Conservation (phyloP, 306 rosid species). For the Gastrolobium villosum region DNA sequence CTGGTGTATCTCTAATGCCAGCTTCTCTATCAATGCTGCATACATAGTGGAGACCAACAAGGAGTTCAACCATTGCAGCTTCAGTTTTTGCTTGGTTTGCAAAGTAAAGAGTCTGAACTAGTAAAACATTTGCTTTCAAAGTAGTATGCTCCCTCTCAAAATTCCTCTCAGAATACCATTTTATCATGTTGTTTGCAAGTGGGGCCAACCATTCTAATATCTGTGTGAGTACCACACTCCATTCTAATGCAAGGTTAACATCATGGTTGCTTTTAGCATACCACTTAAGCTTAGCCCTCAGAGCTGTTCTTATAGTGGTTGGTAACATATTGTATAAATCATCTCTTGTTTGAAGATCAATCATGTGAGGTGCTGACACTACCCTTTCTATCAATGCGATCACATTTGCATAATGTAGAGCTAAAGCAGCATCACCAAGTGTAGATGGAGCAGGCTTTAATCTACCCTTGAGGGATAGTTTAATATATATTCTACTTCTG, state of each 20-base stretch:
- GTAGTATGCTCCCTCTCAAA: slow-evolving; percentile 66
- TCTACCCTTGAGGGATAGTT: slow-evolving; percentile 54
- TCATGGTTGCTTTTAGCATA: slow-evolving; percentile 49
- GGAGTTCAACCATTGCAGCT: slow-evolving; percentile 79
- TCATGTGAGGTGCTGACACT: slow-evolving; percentile 57
- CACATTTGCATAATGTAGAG: slow-evolving; percentile 82
- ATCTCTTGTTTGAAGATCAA: slow-evolving; percentile 64
- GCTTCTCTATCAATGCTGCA: slow-evolving; percentile 48
- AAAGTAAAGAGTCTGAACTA: slow-evolving; percentile 83
- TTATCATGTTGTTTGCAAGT: slow-evolving; percentile 77
- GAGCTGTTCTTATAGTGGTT: slow-evolving; percentile 53
- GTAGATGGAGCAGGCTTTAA: slow-evolving; percentile 61
- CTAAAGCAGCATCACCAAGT: slow-evolving; percentile 77
- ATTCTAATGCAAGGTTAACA: slow-evolving; percentile 60
- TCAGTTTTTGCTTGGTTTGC: slow-evolving; percentile 77
- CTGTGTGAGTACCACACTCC: slow-evolving; percentile 53
- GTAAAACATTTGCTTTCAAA: slow-evolving; percentile 59
- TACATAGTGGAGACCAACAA: slow-evolving; percentile 77
- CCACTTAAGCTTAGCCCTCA: slow-evolving; percentile 71
- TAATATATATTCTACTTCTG: slow-evolving; percentile 57
- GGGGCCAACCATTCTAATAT: slow-evolving; percentile 86
- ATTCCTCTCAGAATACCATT: slow-evolving; percentile 81
- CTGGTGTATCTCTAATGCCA: slow-evolving; percentile 26
- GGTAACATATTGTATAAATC: slow-evolving; percentile 75
- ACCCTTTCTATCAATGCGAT: slow-evolving; percentile 71